Percentiles rank a stretch among this genome's conserved stretches.
Conservation (phyloP, 163 green algal species). For the Scenedesmus sp. region DNA sequence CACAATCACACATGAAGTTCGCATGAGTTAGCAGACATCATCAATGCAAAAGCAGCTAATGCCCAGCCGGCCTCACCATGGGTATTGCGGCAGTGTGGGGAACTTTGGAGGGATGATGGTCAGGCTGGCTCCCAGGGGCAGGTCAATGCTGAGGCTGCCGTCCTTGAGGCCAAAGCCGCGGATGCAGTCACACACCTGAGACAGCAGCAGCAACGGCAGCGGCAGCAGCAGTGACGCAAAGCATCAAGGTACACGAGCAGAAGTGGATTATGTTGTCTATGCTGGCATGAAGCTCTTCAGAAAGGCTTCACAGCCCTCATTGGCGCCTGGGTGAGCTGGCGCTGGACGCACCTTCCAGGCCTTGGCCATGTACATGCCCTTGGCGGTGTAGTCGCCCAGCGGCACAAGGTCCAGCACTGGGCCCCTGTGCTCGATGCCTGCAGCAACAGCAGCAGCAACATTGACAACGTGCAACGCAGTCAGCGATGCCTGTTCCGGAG, state of each 20-base stretch:
- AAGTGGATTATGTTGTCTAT: no score
- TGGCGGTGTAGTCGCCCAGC: slow-evolving; percentile 18
- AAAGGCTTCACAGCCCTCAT: no score
- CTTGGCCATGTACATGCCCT: slow-evolving; percentile 30
- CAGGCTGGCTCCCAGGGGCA: slow-evolving; percentile 1
- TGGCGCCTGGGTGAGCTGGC: no score
- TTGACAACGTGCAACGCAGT: neutral
- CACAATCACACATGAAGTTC: neutral
- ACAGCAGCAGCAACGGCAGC: neutral
- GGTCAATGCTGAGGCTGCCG: neutral
- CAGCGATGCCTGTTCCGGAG: neutral
- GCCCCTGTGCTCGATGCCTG: slow-evolving; percentile 28
- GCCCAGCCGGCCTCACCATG: neutral
- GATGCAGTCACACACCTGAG: slow-evolving; percentile 41
- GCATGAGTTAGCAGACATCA: no score
- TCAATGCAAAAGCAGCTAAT: no score
- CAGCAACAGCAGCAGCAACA: slow-evolving; percentile 1
- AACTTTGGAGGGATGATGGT: slow-evolving; percentile 1
- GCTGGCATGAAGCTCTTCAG: no score
- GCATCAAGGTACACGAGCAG: no score
- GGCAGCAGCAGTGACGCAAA: neutral
- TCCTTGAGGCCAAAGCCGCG: neutral
- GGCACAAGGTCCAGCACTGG: slow-evolving; percentile 6
- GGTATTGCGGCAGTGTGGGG: neutral
- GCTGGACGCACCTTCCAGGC: slow-evolving; percentile 14